phyloP scores from a whole-genome alignment of 2,329 filamentous ascomycete species.

The Spiromastix sp. region DNA sequence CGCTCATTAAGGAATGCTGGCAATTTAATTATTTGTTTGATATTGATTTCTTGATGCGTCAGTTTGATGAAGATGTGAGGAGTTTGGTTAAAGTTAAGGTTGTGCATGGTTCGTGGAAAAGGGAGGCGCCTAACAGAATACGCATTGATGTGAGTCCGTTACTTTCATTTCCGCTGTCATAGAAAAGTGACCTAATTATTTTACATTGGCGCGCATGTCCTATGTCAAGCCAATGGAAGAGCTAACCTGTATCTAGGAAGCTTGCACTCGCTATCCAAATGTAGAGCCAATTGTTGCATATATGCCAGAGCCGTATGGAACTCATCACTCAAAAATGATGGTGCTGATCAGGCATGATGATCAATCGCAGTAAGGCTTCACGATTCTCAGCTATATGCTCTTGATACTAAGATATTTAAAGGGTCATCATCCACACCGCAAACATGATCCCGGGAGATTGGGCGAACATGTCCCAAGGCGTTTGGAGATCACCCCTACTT shows the following conservation, averaged over 20 bases:
- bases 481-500: constrained; percentile 67
- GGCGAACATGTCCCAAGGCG: constrained; percentile 76
- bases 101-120: constrained; percentile 57
- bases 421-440: constrained; percentile 72
- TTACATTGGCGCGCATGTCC: not conserved
- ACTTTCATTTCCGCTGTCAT: constrained; percentile 1
- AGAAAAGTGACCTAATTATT: not conserved
- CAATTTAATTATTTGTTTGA: constrained; percentile 48
- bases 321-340: constrained; percentile 81
- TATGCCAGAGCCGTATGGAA: constrained; percentile 77
- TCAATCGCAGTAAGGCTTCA: constrained; percentile 47
- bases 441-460: constrained; percentile 87
- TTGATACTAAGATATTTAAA: constrained; percentile 13
- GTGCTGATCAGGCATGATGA: constrained; percentile 70
- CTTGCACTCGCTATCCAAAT: constrained; percentile 53
- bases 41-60: constrained; percentile 49
- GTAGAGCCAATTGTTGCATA: constrained; percentile 62
- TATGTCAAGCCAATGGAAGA: not conserved
- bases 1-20: constrained; percentile 56
- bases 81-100: constrained; percentile 45
- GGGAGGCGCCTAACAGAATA: constrained; percentile 51
- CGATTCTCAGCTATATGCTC: not conserved
- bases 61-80: constrained; percentile 49
- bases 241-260: constrained; percentile 37
- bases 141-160: constrained; percentile 43